Evolutionary conservation across 2,329 filamentous ascomycete species (phyloP).

Genomic region (Cladosporium sp.): DNA sequence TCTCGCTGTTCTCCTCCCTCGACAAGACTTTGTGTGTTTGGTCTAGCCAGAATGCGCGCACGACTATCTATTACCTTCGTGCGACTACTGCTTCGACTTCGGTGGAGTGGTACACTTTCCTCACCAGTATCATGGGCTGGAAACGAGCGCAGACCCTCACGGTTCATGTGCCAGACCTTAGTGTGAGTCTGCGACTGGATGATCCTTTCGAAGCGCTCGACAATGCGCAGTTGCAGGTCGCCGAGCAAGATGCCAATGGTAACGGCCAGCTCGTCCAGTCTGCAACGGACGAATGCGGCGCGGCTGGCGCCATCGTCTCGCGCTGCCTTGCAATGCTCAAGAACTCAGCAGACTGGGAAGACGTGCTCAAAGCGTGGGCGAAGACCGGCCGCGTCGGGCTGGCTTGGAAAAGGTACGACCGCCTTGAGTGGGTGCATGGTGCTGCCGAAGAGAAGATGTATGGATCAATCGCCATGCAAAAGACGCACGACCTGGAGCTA

Average conservation of each 20-base stretch:
- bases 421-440: constrained; percentile 65
- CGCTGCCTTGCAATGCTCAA: constrained; percentile 57
- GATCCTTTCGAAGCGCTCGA: constrained; percentile 56
- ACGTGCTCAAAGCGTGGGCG: constrained; percentile 57
- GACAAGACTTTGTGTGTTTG: constrained; percentile 66
- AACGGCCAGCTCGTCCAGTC: constrained; percentile 40
- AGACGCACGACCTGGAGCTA: constrained; percentile 62
- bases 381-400: constrained; percentile 57
- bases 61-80: constrained; percentile 59
- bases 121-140: constrained; percentile 57
- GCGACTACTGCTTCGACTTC: constrained; percentile 58
- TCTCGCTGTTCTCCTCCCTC: constrained; percentile 62
- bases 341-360: constrained; percentile 54
- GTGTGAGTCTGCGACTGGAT: constrained; percentile 54
- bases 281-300: constrained; percentile 50
- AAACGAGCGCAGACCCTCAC: constrained; percentile 53
- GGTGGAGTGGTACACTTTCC: constrained; percentile 66
- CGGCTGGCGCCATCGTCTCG: constrained; percentile 53
- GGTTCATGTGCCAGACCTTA: constrained; percentile 61
- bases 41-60: constrained; percentile 50
- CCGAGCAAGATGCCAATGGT: constrained; percentile 34
- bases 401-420: constrained; percentile 66
- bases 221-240: constrained; percentile 37
- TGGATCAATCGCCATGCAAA: constrained; percentile 63
- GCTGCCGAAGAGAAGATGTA: constrained; percentile 65